Percentiles rank a stretch among this genome's conserved stretches.
phyloP scores from a whole-genome alignment of 2,329 filamentous ascomycete genomes.

The Pleurostoma richardsiae region DNA sequence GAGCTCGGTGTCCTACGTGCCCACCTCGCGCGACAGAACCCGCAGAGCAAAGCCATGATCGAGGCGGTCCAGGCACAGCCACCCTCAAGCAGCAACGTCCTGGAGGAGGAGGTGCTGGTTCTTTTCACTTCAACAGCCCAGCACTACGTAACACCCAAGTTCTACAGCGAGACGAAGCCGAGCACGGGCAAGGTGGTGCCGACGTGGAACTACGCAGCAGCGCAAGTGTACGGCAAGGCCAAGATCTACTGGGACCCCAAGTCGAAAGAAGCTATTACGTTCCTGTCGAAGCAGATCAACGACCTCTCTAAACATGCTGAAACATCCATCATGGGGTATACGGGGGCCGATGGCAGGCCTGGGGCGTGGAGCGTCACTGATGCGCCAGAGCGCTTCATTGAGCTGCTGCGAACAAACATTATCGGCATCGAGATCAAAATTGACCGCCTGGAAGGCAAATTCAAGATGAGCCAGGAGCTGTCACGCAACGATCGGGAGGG shows the following conservation, averaged over 20 bases:
- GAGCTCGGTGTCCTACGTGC: conserved; percentile 45
- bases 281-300: conserved; percentile 44
- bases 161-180: conserved; percentile 63
- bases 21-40: conserved; percentile 59
- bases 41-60: conserved; percentile 57
- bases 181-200: conserved; percentile 61
- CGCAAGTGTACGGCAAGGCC: conserved; percentile 56
- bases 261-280: conserved; percentile 35
- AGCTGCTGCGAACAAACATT: conserved; percentile 52
- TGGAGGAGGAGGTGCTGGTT: conserved; percentile 53
- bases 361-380: conserved; percentile 52
- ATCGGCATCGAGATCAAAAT: conserved; percentile 57
- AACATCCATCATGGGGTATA: conserved; percentile 51
- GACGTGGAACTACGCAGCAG: conserved; percentile 67
- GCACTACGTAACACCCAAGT: conserved; percentile 65
- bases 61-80: conserved; percentile 23
- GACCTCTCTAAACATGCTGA: conserved; percentile 47
- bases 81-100: conserved; percentile 17
- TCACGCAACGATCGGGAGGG: conserved; percentile 46
- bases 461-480: conserved; percentile 64
- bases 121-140: conserved; percentile 55
- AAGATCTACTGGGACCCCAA: conserved; percentile 47
- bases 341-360: conserved; percentile 23
- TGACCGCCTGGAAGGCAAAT: conserved; percentile 52
- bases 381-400: conserved; percentile 50